Conservation (phyloP, 2,329 filamentous ascomycete species). For the Fusarium virguliforme region DNA sequence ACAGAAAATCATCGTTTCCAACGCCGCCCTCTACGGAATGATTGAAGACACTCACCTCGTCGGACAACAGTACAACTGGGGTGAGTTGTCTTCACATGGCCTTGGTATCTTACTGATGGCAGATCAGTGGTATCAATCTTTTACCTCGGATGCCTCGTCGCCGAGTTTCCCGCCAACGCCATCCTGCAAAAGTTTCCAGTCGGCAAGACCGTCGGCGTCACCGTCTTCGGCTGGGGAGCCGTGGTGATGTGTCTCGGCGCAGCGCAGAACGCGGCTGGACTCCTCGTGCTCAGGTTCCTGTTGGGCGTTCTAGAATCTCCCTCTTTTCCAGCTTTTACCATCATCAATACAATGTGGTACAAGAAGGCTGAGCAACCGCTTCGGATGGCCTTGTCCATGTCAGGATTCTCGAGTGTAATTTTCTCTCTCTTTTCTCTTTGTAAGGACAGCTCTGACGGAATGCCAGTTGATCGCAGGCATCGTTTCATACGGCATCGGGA, state of each 20-base stretch:
- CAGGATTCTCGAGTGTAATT: constrained; percentile 24
- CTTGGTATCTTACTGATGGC: not conserved
- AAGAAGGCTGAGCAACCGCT: constrained; percentile 29
- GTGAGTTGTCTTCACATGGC: not conserved
- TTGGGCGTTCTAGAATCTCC: constrained; percentile 48
- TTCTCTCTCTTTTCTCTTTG: not conserved
- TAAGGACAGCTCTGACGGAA: not conserved
- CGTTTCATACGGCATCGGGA: constrained; percentile 53
- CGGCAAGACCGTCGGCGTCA: not conserved
- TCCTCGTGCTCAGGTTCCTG: constrained; percentile 49
- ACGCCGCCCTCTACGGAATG: constrained; percentile 33
- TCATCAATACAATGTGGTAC: constrained; percentile 26
- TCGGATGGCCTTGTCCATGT: constrained; percentile 15
- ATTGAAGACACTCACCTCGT: constrained; percentile 17
- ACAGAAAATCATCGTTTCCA: constrained; percentile 35
- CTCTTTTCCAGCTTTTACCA: constrained; percentile 12
- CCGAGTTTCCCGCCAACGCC: constrained; percentile 17
- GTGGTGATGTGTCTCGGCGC: constrained; percentile 61
- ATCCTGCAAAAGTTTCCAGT: constrained; percentile 22
- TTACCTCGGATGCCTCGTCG: constrained; percentile 31
- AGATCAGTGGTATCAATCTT: constrained; percentile 29
- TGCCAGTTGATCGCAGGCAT: constrained; percentile 45
- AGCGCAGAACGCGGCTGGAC: constrained; percentile 51
- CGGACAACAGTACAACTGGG: constrained; percentile 35
- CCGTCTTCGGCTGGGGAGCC: constrained; percentile 47